phyloP scores from a whole-genome alignment of 345 rosid genomes.

The Salix exigua region DNA sequence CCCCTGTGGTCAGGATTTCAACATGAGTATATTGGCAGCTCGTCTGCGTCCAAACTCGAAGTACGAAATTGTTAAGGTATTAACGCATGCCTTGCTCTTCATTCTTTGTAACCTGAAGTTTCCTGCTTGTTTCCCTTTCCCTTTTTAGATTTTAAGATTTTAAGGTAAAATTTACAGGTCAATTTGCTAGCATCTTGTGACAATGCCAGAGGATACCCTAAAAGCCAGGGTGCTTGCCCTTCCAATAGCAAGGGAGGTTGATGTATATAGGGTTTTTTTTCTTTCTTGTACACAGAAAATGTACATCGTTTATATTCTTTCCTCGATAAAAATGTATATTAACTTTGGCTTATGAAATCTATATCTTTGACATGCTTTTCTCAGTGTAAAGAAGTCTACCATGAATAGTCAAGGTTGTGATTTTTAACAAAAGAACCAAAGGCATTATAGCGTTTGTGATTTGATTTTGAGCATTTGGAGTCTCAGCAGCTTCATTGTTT shows the following conservation, averaged over 20 bases:
- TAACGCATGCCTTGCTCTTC: background rate
- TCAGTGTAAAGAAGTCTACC: background rate
- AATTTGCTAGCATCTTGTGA: constrained; percentile 66
- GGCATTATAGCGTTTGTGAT: background rate
- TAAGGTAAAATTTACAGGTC: constrained; percentile 45
- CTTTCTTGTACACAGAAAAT: too few species aligned
- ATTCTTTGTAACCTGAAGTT: background rate
- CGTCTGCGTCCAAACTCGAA: constrained; percentile 66
- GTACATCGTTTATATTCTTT: background rate
- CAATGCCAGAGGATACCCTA: constrained; percentile 37
- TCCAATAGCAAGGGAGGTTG: constrained; percentile 70
- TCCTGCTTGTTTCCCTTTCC: background rate
- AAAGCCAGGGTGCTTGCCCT: constrained; percentile 28
- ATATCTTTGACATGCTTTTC: background rate
- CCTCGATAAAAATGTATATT: background rate
- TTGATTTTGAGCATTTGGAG: background rate
- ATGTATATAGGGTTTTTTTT: background rate
- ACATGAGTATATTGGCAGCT: constrained; percentile 87
- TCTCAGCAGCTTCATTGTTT: background rate
- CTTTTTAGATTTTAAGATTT: background rate
- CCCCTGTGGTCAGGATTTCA: constrained; percentile 56
- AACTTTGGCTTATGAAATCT: background rate
- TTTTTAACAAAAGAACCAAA: background rate
- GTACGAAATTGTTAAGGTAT: constrained; percentile 91
- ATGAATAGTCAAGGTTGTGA: background rate